Evolutionary conservation across 805 yeast species (phyloP).

Genomic region (Starmerella roubikii): DNA sequence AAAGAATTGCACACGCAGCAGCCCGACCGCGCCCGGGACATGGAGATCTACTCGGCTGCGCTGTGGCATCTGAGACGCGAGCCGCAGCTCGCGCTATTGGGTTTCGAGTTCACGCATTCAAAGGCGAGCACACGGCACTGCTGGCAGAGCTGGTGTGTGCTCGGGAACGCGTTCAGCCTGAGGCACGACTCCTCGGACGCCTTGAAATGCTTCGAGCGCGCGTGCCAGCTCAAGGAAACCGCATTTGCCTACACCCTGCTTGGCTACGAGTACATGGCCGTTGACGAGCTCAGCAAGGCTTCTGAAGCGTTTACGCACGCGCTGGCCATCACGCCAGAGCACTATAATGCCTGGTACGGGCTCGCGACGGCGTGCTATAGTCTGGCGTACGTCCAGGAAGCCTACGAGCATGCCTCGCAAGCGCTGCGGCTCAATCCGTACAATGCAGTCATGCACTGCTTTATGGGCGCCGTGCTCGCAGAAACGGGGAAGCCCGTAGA

Average conservation of each 20-base stretch:
- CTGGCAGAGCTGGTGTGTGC: slow-evolving; percentile 81
- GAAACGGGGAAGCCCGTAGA: slow-evolving; percentile 51
- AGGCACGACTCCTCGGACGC: slow-evolving; percentile 82
- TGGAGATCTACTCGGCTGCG: slow-evolving; percentile 82
- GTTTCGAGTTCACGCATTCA: slow-evolving; percentile 51
- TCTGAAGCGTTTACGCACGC: slow-evolving; percentile 71
- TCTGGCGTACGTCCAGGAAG: slow-evolving; percentile 68
- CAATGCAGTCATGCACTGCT: slow-evolving; percentile 77
- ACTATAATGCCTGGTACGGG: slow-evolving; percentile 91
- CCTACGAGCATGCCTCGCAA: slow-evolving; percentile 74
- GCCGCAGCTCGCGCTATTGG: slow-evolving; percentile 61
- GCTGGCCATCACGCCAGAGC: slow-evolving; percentile 60
- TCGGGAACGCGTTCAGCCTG: slow-evolving; percentile 79
- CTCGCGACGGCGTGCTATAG: slow-evolving; percentile 87
- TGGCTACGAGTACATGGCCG: slow-evolving; percentile 83
- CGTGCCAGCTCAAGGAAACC: slow-evolving; percentile 56
- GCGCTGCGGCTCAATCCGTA: slow-evolving; percentile 84
- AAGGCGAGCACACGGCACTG: slow-evolving; percentile 43
- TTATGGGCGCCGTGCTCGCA: slow-evolving; percentile 88
- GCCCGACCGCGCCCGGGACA: slow-evolving; percentile 67
- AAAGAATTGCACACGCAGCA: slow-evolving; percentile 50
- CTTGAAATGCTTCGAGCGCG: slow-evolving; percentile 69
- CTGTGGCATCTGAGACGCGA: slow-evolving; percentile 87
- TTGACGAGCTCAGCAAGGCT: slow-evolving; percentile 84
- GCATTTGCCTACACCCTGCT: slow-evolving; percentile 84